These are phyloP conservation scores for Solanum microdontum DNA, from an alignment of 257 asterid genomes.

Conservation along the genomic window DNA sequence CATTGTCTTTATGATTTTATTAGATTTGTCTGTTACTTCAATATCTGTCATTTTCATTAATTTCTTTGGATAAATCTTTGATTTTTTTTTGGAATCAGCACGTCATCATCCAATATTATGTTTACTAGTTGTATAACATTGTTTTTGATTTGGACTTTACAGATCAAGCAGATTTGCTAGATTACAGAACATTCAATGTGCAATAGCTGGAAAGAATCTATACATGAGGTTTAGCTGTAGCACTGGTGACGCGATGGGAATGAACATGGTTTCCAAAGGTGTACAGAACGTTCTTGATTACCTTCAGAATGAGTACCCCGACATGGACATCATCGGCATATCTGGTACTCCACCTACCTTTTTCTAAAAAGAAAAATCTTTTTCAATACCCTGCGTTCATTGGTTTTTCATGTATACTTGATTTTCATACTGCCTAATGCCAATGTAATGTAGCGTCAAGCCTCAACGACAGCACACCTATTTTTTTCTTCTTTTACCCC, in stretches of 20 bases:
- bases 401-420: not conserved
- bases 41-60: not conserved
- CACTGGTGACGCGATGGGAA: slow-evolving; percentile 58
- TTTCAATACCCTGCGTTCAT: not conserved
- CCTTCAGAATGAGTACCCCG: slow-evolving; percentile 30
- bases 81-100: not conserved
- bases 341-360: slow-evolving; percentile 22
- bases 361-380: not conserved
- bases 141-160: not conserved
- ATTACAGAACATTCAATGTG: slow-evolving; percentile 32
- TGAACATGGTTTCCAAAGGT: slow-evolving; percentile 55
- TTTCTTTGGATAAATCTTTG: not conserved
- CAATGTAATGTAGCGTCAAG: not conserved
- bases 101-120: not conserved
- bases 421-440: not conserved
- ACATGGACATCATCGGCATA: slow-evolving; percentile 45
- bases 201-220: slow-evolving; percentile 43
- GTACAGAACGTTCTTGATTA: slow-evolving; percentile 46
- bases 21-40: not conserved
- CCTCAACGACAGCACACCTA: not conserved
- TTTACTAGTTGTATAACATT: not conserved
- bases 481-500: not conserved
- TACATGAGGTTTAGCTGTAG: slow-evolving; percentile 40
- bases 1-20: not conserved
- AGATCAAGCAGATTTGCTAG: slow-evolving; percentile 48